These are phyloP conservation scores for Amanita molliuscula DNA, from an alignment of 768 basidiomycete species.

Conservation along the genomic window DNA sequence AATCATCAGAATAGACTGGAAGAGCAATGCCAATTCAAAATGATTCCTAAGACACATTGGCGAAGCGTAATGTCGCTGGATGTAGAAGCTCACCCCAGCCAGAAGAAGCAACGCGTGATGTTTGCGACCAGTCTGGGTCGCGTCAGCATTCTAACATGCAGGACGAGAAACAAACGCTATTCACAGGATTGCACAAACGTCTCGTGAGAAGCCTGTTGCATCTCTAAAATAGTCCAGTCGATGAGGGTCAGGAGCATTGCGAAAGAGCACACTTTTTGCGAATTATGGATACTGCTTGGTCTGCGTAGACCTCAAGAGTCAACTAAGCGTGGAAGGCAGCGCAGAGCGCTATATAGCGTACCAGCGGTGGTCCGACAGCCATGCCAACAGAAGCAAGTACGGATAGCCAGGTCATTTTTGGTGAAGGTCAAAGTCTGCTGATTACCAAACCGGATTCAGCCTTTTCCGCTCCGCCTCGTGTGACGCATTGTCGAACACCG, in stretches of 20 bases:
- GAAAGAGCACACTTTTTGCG: constrained; percentile 48
- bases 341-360: constrained; percentile 12
- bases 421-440: too few species aligned
- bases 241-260: background rate
- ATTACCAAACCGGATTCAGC: background rate
- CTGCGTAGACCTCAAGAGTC: constrained; percentile 56
- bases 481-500: background rate
- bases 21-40: constrained; percentile 68
- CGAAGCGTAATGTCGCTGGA: background rate
- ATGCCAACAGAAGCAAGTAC: constrained; percentile 64
- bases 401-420: constrained; percentile 42
- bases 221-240: constrained; percentile 37
- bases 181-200: constrained; percentile 79
- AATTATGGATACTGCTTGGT: constrained; percentile 75
- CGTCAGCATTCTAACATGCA: background rate
- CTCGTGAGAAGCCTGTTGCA: constrained; percentile 76
- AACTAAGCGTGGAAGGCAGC: constrained; percentile 5
- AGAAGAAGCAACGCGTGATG: constrained; percentile 85
- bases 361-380: constrained; percentile 76
- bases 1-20: constrained; percentile 83
- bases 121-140: constrained; percentile 61
- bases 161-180: constrained; percentile 11
- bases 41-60: constrained; percentile 29
- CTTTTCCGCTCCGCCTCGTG: background rate
- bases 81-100: constrained; percentile 48